These are phyloP conservation scores for Smallanthus sonchifolius DNA, from an alignment of 129 eudicot species.

Conservation along the genomic window DNA sequence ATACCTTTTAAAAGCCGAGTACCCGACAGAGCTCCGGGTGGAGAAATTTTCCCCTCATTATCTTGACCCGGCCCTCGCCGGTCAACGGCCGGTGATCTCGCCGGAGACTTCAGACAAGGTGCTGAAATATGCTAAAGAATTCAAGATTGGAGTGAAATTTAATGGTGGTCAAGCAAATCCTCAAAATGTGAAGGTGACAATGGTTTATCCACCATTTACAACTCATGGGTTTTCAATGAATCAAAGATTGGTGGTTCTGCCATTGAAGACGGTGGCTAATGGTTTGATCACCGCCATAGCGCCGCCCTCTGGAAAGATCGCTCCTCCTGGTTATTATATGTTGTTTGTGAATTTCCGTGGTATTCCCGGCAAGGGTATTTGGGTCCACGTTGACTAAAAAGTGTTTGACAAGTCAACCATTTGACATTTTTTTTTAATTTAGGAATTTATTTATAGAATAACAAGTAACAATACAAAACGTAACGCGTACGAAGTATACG, in stretches of 20 bases:
- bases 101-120: conserved; percentile 25
- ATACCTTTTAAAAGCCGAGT: conserved; percentile 30
- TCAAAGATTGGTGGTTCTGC: conserved; percentile 52
- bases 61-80: conserved; percentile 37
- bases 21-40: conserved; percentile 63
- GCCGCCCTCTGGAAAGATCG: conserved; percentile 32
- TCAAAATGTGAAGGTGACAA: conserved; percentile 46
- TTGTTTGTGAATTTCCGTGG: conserved; percentile 56
- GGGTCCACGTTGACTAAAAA: conserved; percentile 51
- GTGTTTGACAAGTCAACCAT: conserved; percentile 13
- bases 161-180: not conserved
- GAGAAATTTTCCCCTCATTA: conserved; percentile 83
- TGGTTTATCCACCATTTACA: conserved; percentile 71
- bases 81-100: conserved; percentile 28
- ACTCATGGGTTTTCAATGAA: conserved; percentile 73
- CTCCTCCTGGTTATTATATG: conserved; percentile 70
- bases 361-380: conserved; percentile 57
- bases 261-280: conserved; percentile 9
- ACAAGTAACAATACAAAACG: not conserved
- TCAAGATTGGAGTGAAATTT: conserved; percentile 15
- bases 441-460: too few relatives aligned
- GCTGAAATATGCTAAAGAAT: conserved; percentile 35
- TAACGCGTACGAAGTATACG: too few relatives aligned
- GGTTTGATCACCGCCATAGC: conserved; percentile 16
- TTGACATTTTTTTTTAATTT: conserved; percentile 5